phyloP scores from a whole-genome alignment of 1,139 yeast species.

The Sugiyamaella pinicola region DNA sequence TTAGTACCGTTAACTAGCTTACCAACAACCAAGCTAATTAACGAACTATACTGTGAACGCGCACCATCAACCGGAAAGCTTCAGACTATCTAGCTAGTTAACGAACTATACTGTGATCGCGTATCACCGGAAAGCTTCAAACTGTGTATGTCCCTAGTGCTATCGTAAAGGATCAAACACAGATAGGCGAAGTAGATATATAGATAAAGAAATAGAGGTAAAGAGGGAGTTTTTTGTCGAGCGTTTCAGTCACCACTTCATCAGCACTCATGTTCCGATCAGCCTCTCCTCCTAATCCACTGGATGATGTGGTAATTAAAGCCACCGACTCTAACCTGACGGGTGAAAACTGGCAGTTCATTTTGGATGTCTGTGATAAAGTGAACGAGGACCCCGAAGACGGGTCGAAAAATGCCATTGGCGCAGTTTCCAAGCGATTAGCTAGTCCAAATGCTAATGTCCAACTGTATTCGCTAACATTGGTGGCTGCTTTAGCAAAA shows the following conservation, averaged over 20 bases:
- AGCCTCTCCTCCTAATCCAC: slow-evolving; percentile 34
- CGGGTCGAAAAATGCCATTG: slow-evolving; percentile 56
- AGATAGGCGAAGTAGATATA: neutral
- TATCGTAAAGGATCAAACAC: too few relatives aligned
- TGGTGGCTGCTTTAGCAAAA: slow-evolving; percentile 79
- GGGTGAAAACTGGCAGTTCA: slow-evolving; percentile 81
- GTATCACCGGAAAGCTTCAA: too few relatives aligned
- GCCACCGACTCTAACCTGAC: slow-evolving; percentile 89
- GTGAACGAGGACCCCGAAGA: slow-evolving; percentile 74
- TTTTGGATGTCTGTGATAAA: slow-evolving; percentile 79
- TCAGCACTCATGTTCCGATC: slow-evolving; percentile 33
- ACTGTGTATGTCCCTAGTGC: too few relatives aligned
- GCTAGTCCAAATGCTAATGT: slow-evolving; percentile 75
- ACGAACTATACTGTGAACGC: too few relatives aligned
- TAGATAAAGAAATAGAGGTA: neutral
- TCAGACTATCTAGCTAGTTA: too few relatives aligned
- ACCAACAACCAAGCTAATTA: too few relatives aligned
- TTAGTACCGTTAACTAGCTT: too few relatives aligned
- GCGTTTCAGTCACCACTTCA: too few relatives aligned
- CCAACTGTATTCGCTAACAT: slow-evolving; percentile 68
- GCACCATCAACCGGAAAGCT: too few relatives aligned
- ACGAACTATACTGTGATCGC: too few relatives aligned
- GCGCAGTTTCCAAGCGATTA: slow-evolving; percentile 55
- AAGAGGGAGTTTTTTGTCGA: too few relatives aligned
- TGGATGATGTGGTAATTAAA: slow-evolving; percentile 42